Evolutionary conservation across 1,284 basidiomycete genomes (phyloP), one percentile per base, ranked within the genome.

Genomic region (Singerocomus inundabilis): DNA sequence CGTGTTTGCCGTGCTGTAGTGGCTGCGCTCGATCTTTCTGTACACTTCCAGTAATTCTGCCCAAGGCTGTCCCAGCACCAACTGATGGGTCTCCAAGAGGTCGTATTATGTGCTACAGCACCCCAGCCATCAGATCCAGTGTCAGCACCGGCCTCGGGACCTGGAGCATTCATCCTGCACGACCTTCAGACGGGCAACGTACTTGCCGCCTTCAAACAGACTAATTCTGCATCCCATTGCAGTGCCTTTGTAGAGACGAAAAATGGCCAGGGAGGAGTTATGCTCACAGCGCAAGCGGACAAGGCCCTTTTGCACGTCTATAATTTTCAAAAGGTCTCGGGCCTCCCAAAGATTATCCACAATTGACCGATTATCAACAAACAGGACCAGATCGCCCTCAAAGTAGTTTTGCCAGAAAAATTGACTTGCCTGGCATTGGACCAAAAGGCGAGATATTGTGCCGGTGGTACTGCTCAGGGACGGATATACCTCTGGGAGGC

Each of bases 401-500:
- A 94, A 67, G 81, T 96, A 38, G 87, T 98, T 15, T 75, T 98
- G 0, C 93, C 96, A 0, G 93, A 98, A 67, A 91, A 89, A 63
- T 72, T 98, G 43, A 79, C 84, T 11, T 92, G 89, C 59, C 78
- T 98, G 35, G 77, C 88, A 3, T 67, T 91, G 6, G 91, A 94
- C 63, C 77, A 77, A 4, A 75, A 74, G 43, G 93, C 92, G 3
- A 71, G 76, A 18, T 91, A 86, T 59, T 90, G 91, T 57, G 94
- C 92, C 0, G 93, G 88, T 12, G 96, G 94, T 21, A 94, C 92
- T 0, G 70, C 80, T 2, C 88, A 91, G 62, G 96, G 96, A 26
- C 84, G 93, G 45, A 81, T 98, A 60, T 95, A 94, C 64, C 71
- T 99, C 1, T 99, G 96, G 96, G 93, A 97, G 88, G 93, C 45